Evolutionary conservation across 2,329 filamentous ascomycete genomes (phyloP).

Genomic region (Metarhizium guizhouense): DNA sequence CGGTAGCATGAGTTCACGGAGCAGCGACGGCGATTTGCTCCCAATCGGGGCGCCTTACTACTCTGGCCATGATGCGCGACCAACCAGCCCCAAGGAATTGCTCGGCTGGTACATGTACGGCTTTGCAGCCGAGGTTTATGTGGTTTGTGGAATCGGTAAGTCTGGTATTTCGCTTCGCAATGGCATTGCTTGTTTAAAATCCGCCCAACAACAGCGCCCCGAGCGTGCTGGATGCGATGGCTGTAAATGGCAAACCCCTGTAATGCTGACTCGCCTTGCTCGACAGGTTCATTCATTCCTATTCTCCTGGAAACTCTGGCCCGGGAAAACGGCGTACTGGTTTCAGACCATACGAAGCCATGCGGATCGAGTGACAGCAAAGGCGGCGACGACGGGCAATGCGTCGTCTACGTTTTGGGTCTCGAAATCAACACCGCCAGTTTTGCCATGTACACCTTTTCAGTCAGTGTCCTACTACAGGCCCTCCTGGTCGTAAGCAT

Average conservation of each 20-base stretch:
- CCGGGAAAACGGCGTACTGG: constrained; percentile 79
- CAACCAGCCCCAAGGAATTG: constrained; percentile 80
- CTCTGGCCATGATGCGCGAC: constrained; percentile 75
- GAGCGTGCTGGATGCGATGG: too few species aligned
- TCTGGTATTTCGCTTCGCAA: constrained; percentile 6
- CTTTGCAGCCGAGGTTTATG: constrained; percentile 94
- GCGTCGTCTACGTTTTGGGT: constrained; percentile 73
- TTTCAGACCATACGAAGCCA: constrained; percentile 65
- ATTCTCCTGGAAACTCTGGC: constrained; percentile 92
- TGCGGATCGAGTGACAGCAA: constrained; percentile 59
- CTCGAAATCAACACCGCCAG: constrained; percentile 88
- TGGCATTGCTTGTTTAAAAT: neutral
- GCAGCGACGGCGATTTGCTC: constrained; percentile 26
- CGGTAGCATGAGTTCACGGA: constrained; percentile 25
- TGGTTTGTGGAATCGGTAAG: constrained; percentile 70
- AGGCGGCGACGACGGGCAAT: constrained; percentile 52
- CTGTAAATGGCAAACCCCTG: neutral
- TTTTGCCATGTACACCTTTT: constrained; percentile 98
- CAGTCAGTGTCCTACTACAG: constrained; percentile 80
- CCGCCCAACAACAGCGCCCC: too few species aligned
- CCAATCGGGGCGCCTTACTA: constrained; percentile 45
- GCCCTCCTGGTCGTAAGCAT: constrained; percentile 90
- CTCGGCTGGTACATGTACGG: constrained; percentile 93
- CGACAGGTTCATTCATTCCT: constrained; percentile 80
- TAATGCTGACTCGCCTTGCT: constrained; percentile 1